A percentile compares a stretch with the other conserved stretches of the same genome.
Evolutionary conservation across 768 basidiomycete species (phyloP).

Genomic region (Collybiopsis luxurians): DNA sequence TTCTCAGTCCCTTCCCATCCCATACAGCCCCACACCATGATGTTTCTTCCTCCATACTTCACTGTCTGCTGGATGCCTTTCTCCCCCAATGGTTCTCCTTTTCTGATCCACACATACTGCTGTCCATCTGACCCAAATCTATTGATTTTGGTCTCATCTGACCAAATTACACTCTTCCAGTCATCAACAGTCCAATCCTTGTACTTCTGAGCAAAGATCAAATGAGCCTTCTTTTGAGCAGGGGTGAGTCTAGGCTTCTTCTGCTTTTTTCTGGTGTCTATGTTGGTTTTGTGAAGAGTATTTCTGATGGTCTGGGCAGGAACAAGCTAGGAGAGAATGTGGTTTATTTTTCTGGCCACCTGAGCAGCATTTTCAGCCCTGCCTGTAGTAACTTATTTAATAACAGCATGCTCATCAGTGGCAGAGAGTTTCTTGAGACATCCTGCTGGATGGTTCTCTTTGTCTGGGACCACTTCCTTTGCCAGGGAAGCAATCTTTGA

Average conservation of each 20-base stretch:
- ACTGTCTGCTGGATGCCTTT: constrained; percentile 5
- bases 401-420: constrained; percentile 16
- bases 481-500: too few relatives aligned
- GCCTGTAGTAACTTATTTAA: constrained; percentile 19
- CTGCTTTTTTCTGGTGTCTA: too few relatives aligned
- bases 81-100: constrained; percentile 6
- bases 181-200: constrained; percentile 16
- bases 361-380: constrained; percentile 19
- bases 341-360: constrained; percentile 14
- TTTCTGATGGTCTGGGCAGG: constrained; percentile 16
- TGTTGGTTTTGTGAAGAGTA: too few relatives aligned
- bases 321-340: constrained; percentile 13
- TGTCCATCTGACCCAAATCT: too few relatives aligned
- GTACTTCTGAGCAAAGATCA: constrained; percentile 14
- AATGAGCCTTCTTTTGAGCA: too few relatives aligned
- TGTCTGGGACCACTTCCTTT: too few relatives aligned
- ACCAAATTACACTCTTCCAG: constrained; percentile 13
- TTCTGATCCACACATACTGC: constrained; percentile 15
- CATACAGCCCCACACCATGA: constrained; percentile 18
- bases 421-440: neutral
- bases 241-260: too few relatives aligned
- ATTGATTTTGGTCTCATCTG: too few relatives aligned
- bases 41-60: constrained; percentile 11
- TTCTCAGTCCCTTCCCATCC: constrained; percentile 17
- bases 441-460: too few relatives aligned